Base-by-base conservation (phyloP, 352 stramenopile genomes). In the Phytophthora tentaculata region DNA sequence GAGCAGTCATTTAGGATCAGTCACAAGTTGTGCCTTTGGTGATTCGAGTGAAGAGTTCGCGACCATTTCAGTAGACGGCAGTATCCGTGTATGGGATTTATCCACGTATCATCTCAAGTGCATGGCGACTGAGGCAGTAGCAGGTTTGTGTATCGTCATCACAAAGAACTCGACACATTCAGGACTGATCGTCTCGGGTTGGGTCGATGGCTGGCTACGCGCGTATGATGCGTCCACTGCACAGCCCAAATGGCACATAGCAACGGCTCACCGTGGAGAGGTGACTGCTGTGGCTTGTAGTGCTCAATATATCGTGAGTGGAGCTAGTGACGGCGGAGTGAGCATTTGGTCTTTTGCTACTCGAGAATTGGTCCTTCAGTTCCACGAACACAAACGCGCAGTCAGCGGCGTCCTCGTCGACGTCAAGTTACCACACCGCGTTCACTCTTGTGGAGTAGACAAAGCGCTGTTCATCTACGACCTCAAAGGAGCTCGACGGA, bases 401-500 rank as follows among this genome's bases (percentile, higher is more conserved):
- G 92, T 98, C 22, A 81, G 80, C 5, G 76, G 88, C 22, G 83
- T 98, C 32, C 69, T 95, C 0, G 76, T 97, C 5, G 92, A 98
- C 57, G 53, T 94, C 13, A 66, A 73, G 26, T 79, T 86, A 41
- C 88, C 88, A 2, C 85, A 97, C 70, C 80, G 91, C 52, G 73
- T 98, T 39, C 91, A 98, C 68, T 97, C 86, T 52, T 94, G 84
- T 32, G 89, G 89, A 0, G 69, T 83, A 1, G 94, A 98, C 73
- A 89, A 91, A 44, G 80, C 88, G 20, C 76, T 97, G 10, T 94
- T 98, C 73, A 96, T 95, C 35, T 97, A 97, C 77, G 92, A 98
- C 61, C 79, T 98, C 50, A 90, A 92, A 52, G 92, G 69, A 60
- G 86, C 96, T 72, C 80, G 86, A 26, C 79, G 91, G 20, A 79